A percentile compares a stretch with the other conserved stretches of the same genome.
phyloP scores from a whole-genome alignment of 2,329 filamentous ascomycete species.

The Clonostachys byssicola region DNA sequence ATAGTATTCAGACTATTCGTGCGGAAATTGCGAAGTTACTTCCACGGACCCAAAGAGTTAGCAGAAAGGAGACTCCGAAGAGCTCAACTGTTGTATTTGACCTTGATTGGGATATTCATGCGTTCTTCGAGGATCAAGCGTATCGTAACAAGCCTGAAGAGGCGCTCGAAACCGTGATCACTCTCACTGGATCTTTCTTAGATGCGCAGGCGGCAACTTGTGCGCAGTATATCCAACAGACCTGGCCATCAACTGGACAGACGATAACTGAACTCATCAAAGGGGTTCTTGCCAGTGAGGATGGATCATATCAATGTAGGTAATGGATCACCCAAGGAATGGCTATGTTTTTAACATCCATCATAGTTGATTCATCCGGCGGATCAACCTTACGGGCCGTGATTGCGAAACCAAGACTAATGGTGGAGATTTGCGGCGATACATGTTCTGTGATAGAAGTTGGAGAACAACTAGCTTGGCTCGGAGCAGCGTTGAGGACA shows the following conservation, averaged over 20 bases:
- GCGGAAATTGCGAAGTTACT: not conserved
- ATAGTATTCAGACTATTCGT: not conserved
- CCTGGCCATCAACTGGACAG: not conserved
- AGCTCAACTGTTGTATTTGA: not conserved
- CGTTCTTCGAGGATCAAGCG: not conserved
- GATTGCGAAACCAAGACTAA: too few species aligned
- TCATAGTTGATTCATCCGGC: too few species aligned
- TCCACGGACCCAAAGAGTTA: not conserved
- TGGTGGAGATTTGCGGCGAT: too few species aligned
- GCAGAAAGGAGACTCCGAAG: not conserved
- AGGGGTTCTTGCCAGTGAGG: too few species aligned
- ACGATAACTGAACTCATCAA: too few species aligned
- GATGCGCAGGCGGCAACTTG: not conserved
- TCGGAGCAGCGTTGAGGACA: too few species aligned
- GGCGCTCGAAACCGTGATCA: not conserved
- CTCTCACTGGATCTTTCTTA: not conserved
- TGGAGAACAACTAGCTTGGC: too few species aligned
- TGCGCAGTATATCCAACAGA: not conserved
- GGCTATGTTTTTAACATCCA: too few species aligned
- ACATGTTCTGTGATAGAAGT: too few species aligned
- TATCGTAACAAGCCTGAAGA: not conserved
- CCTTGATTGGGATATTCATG: not conserved
- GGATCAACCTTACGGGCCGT: too few species aligned
- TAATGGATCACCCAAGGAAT: too few species aligned
- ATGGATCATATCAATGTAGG: too few species aligned